These are phyloP conservation scores for Galeopsis tetrahit DNA, from an alignment of 257 asterid species.

Conservation along the genomic window DNA sequence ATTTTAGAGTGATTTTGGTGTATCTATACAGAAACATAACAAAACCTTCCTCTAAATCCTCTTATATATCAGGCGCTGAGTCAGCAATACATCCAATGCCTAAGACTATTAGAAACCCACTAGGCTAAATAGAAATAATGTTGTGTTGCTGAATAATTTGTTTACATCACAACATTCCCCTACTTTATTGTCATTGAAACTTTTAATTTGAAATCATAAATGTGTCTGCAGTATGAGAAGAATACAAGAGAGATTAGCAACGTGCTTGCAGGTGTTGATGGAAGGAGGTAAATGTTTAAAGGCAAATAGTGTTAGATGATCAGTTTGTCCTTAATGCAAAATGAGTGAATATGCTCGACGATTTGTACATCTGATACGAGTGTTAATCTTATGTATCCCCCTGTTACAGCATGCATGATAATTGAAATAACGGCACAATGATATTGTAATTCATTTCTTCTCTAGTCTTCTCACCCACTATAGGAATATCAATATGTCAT, in stretches of 20 bases:
- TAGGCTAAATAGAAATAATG: background rate
- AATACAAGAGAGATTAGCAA: background rate
- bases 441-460: too few relatives aligned
- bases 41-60: background rate
- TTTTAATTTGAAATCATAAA: background rate
- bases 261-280: slow-evolving; percentile 6
- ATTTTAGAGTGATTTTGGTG: background rate
- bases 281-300: background rate
- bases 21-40: background rate
- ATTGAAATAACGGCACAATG: background rate
- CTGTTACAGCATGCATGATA: background rate
- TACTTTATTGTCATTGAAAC: background rate
- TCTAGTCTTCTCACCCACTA: too few relatives aligned
- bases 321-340: background rate
- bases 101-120: background rate
- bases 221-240: slow-evolving; percentile 8
- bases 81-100: too few relatives aligned
- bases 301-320: background rate
- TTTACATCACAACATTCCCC: background rate
- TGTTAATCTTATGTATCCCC: background rate
- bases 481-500: too few relatives aligned
- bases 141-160: background rate
- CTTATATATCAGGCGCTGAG: too few relatives aligned
- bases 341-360: background rate
- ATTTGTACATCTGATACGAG: background rate